Percentiles rank a stretch among this genome's conserved stretches.
phyloP scores from a whole-genome alignment of 257 asterid species.

The Jaltomata sinuosa region DNA sequence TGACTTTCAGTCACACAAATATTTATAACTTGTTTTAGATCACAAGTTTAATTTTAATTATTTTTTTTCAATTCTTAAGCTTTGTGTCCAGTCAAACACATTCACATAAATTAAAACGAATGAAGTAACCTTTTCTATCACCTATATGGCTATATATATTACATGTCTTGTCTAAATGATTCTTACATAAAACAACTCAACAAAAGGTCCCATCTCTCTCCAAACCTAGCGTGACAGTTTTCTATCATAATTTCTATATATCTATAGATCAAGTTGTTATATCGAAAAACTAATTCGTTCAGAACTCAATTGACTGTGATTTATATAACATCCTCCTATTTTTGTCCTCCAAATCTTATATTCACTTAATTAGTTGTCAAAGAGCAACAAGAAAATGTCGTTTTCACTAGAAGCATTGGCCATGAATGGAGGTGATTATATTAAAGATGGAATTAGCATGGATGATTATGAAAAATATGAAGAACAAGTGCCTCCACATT shows the following conservation, averaged over 20 bases:
- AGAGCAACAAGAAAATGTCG: slow-evolving; percentile 3
- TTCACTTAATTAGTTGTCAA: neutral
- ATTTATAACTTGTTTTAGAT: neutral
- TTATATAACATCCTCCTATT: neutral
- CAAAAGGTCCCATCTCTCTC: neutral
- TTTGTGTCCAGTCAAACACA: neutral
- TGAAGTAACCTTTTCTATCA: neutral
- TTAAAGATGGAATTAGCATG: slow-evolving; percentile 13
- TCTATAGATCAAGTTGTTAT: too few relatives aligned
- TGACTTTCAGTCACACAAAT: neutral
- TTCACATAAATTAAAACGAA: too few relatives aligned
- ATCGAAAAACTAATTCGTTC: neutral
- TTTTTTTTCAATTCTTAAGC: too few relatives aligned
- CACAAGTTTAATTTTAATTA: neutral
- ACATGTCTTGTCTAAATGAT: neutral
- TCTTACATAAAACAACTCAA: neutral
- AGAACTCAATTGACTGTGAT: neutral
- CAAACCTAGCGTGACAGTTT: neutral
- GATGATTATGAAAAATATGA: neutral
- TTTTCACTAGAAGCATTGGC: slow-evolving; percentile 43
- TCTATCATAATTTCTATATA: too few relatives aligned
- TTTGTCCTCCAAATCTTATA: neutral
- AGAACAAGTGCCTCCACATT: neutral
- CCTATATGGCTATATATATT: neutral
- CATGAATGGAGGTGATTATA: slow-evolving; percentile 33